phyloP scores from a whole-genome alignment of 2,329 filamentous ascomycete species.

The Amesomyces nigricolor region DNA sequence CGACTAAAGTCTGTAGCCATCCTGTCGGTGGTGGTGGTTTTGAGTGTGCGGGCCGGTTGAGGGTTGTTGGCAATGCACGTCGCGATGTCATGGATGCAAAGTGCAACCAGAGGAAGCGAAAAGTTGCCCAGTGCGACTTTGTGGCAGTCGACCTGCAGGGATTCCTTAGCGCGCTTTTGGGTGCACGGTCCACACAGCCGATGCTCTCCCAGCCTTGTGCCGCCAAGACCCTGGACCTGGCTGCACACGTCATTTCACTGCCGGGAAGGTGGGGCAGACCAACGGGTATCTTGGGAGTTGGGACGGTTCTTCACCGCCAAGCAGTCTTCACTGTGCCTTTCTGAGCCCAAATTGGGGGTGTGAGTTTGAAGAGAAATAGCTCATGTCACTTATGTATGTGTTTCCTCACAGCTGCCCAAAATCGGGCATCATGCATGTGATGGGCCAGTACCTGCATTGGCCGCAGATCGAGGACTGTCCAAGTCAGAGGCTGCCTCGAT shows the following conservation, averaged over 20 bases:
- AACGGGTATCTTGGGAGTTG: too few species aligned
- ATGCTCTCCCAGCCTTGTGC: background rate
- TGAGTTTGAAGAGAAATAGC: too few species aligned
- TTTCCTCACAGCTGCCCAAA: too few species aligned
- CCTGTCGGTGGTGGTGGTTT: conserved; percentile 18
- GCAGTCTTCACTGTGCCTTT: too few species aligned
- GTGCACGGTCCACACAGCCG: conserved; percentile 5
- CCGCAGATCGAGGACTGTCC: too few species aligned
- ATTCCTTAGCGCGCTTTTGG: conserved; percentile 1
- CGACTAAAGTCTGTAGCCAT: conserved; percentile 49
- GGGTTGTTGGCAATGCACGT: background rate
- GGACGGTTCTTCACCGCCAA: too few species aligned
- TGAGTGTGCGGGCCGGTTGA: background rate
- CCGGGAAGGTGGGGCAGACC: too few species aligned
- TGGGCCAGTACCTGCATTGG: too few species aligned
- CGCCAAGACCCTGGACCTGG: background rate
- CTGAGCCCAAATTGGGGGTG: too few species aligned
- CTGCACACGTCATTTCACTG: background rate
- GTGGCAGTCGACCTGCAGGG: background rate
- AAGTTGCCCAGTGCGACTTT: conserved; percentile 16
- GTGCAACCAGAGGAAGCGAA: background rate
- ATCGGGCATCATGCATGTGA: too few species aligned
- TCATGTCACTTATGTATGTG: too few species aligned
- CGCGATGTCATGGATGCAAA: conserved; percentile 1
- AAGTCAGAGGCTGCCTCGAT: too few species aligned